phyloP scores from a whole-genome alignment of 1,139 yeast species.

The Taphrina populina region DNA sequence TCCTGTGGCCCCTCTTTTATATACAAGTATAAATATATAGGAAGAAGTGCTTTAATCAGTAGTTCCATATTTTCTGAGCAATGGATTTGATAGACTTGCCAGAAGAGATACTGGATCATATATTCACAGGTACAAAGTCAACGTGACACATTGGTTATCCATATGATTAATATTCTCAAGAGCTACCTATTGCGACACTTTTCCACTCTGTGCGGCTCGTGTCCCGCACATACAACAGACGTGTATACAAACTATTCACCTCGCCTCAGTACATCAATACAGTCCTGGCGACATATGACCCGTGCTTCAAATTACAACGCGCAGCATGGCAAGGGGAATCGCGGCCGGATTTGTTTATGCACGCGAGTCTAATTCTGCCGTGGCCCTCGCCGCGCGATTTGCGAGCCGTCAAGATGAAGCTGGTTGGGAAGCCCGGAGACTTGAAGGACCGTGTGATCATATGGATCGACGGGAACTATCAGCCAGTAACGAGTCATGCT shows the following conservation, averaged over 20 bases:
- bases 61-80: no score
- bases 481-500: neutral
- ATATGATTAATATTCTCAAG: neutral
- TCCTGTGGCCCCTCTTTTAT: no score
- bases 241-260: constrained; percentile 2
- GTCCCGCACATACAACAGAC: constrained; percentile 4
- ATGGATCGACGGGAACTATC: constrained; percentile 19
- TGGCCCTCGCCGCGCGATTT: constrained; percentile 12
- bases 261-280: constrained; percentile 6
- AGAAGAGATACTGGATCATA: constrained; percentile 1
- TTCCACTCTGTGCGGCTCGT: constrained; percentile 15
- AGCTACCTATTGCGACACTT: constrained; percentile 6
- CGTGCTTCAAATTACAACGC: constrained; percentile 15
- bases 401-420: constrained; percentile 11
- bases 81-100: constrained; percentile 13
- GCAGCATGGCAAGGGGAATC: constrained; percentile 3
- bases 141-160: neutral
- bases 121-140: neutral
- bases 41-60: no score
- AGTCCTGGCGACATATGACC: constrained; percentile 11
- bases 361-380: constrained; percentile 5
- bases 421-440: constrained; percentile 11
- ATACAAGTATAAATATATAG: no score
- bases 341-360: constrained; percentile 13
- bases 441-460: constrained; percentile 13